Evolutionary conservation across 257 asterid genomes (phyloP), one percentile per base, ranked within the genome.

Genomic region (Rehmannia glutinosa): DNA sequence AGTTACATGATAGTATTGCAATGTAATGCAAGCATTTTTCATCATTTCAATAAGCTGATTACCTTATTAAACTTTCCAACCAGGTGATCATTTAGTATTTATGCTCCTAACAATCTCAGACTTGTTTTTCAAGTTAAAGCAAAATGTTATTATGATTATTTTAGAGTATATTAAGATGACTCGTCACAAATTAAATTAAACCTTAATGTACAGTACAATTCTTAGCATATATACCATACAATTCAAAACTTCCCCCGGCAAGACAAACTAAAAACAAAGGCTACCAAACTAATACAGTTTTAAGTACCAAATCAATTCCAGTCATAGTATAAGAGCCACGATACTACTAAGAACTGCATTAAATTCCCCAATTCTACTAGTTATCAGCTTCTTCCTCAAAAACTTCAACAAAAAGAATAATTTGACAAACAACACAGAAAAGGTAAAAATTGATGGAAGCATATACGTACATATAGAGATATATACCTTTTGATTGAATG

Each of bases 401-500:
- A 38, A 11, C 28, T 8, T 32, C n/a, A n/a, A 21, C 39, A 60
- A 21, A 11, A 43, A 11, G 12, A 16, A 9, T 5, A 17, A 21
- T 6, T 42, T 5, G 17, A 28, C 7, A 21, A 11, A 32, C 16
- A 2, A 39, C 27, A 25, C 56, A 3, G 1, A 13, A 9, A 23
- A 10, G 8, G 4, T n/a, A 17, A 20, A 49, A 66, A 65, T 3
- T 23, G 13, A 27, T 7, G 28, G 21, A 27, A n/a, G 25, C 2
- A 55, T 13, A 24, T n/a, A n/a, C n/a, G n/a, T n/a, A n/a, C 21
- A 17, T 5, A 9, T 21, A 19, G 21, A 0, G 1, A 42, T 0
- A 20, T 4, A 16, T 70, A 90, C 98, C 98, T 90, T 67, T 86
- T 85, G 57, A 93, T 91, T 23, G 95, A 71, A 39, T 79, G 87